Evolutionary conservation across 148 eudicot species (phyloP).

Genomic region (Bassia scoparia): DNA sequence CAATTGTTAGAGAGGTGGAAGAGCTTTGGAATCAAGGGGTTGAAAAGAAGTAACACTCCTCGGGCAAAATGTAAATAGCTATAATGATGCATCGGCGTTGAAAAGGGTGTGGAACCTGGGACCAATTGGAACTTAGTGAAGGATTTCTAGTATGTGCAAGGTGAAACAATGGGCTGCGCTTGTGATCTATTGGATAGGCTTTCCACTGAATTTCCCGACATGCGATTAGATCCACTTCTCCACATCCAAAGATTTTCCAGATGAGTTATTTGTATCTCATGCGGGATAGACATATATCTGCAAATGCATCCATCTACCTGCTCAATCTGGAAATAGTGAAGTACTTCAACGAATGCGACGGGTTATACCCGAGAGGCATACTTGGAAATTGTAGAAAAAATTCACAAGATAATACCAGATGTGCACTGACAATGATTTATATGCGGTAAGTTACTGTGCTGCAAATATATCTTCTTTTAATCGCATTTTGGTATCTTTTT

Average conservation of each 20-base stretch:
- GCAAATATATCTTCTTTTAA: slow-evolving; percentile 1
- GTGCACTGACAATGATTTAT: slow-evolving; percentile 96
- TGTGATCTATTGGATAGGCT: slow-evolving; percentile 89
- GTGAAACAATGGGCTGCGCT: slow-evolving; percentile 87
- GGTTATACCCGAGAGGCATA: slow-evolving; percentile 91
- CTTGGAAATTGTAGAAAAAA: slow-evolving; percentile 82
- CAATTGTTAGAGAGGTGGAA: slow-evolving; percentile 82
- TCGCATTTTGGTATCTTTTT: slow-evolving; percentile 1
- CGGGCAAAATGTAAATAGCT: slow-evolving; percentile 97
- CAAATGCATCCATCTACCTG: slow-evolving; percentile 89
- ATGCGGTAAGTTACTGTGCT: slow-evolving; percentile 56
- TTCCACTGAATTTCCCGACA: slow-evolving; percentile 81
- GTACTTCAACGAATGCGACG: slow-evolving; percentile 90
- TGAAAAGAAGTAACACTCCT: slow-evolving; percentile 91
- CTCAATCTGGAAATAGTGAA: slow-evolving; percentile 80
- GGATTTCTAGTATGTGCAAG: slow-evolving; percentile 87
- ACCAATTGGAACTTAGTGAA: slow-evolving; percentile 75
- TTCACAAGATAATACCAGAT: slow-evolving; percentile 76
- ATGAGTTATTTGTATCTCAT: slow-evolving; percentile 81
- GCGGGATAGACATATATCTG: slow-evolving; percentile 85
- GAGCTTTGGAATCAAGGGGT: slow-evolving; percentile 91
- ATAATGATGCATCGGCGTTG: slow-evolving; percentile 75
- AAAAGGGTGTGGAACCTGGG: slow-evolving; percentile 54
- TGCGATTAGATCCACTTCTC: slow-evolving; percentile 96
- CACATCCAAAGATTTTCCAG: slow-evolving; percentile 97